These are phyloP conservation scores for Suillus hirtellus DNA, from an alignment of 768 basidiomycete genomes.

Conservation along the genomic window DNA sequence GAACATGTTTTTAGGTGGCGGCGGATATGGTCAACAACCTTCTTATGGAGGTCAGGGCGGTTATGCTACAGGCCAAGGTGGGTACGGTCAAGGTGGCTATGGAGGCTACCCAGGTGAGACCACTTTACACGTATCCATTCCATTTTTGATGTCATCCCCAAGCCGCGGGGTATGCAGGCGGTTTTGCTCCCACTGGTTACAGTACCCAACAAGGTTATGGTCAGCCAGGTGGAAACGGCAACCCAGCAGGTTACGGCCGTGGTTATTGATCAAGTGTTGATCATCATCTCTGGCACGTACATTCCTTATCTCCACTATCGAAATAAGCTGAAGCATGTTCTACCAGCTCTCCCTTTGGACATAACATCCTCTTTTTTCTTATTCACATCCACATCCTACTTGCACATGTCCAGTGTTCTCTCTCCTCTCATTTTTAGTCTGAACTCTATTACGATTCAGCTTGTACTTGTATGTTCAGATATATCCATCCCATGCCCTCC, in stretches of 20 bases:
- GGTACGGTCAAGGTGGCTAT: conserved; percentile 27
- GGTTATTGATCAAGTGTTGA: conserved; percentile 5
- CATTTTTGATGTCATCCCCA: conserved; percentile 22
- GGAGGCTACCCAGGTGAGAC: conserved; percentile 23
- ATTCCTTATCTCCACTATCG: conserved; percentile 7
- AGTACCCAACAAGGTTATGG: conserved; percentile 24
- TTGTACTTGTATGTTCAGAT: conserved; percentile 23
- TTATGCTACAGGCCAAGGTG: conserved; percentile 31
- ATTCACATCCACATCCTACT: conserved; percentile 3
- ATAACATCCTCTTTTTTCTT: background rate
- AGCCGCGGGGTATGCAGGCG: conserved; percentile 22
- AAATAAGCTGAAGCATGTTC: background rate
- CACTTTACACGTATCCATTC: conserved; percentile 6
- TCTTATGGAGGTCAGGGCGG: conserved; percentile 26
- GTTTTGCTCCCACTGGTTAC: conserved; percentile 18
- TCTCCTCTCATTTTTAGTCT: conserved; percentile 8
- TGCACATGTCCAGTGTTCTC: background rate
- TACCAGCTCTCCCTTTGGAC: background rate
- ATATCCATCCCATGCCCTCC: background rate
- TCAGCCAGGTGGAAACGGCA: conserved; percentile 26
- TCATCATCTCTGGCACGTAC: background rate
- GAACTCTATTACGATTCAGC: conserved; percentile 16
- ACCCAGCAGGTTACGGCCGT: conserved; percentile 32
- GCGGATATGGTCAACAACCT: conserved; percentile 29
- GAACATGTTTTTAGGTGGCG: conserved; percentile 24